Evolutionary conservation across 225 moss, liverwort and hornwort genomes (phyloP).

Genomic region (Polytrichum formosum): DNA sequence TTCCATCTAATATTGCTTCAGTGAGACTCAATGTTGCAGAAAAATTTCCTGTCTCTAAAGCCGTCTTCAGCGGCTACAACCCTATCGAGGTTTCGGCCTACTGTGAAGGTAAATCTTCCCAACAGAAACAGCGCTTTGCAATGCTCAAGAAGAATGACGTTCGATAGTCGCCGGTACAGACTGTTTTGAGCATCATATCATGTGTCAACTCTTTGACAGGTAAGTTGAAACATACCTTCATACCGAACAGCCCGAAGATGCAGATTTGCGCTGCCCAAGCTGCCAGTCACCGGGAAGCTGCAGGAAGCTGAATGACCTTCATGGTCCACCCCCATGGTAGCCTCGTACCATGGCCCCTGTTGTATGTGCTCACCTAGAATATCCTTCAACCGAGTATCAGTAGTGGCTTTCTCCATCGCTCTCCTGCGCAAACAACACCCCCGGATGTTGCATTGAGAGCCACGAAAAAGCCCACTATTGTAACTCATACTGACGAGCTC

Average conservation of each 20-base stretch:
- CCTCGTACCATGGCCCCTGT: conserved; percentile 72
- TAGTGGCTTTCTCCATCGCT: conserved; percentile 64
- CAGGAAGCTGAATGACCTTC: conserved; percentile 81
- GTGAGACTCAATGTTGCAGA: no score
- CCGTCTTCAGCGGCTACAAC: no score
- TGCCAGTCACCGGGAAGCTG: conserved; percentile 79
- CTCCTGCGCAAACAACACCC: conserved; percentile 41
- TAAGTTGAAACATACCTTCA: conserved; percentile 35
- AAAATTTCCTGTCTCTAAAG: no score
- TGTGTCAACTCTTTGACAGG: not conserved
- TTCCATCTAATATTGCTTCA: not conserved
- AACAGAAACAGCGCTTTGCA: not conserved
- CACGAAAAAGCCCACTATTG: not conserved
- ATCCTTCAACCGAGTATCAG: conserved; percentile 54
- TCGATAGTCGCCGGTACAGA: not conserved
- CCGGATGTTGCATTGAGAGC: not conserved
- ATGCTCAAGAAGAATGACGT: not conserved
- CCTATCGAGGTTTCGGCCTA: no score
- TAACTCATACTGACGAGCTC: not conserved
- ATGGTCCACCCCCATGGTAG: conserved; percentile 70
- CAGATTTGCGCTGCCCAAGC: conserved; percentile 61
- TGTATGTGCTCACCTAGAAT: conserved; percentile 69
- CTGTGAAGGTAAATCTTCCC: no score
- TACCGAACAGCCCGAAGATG: conserved; percentile 78
- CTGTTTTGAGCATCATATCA: not conserved